Conservation (phyloP, 805 yeast genomes). For the Metschnikowia arizonensis region DNA sequence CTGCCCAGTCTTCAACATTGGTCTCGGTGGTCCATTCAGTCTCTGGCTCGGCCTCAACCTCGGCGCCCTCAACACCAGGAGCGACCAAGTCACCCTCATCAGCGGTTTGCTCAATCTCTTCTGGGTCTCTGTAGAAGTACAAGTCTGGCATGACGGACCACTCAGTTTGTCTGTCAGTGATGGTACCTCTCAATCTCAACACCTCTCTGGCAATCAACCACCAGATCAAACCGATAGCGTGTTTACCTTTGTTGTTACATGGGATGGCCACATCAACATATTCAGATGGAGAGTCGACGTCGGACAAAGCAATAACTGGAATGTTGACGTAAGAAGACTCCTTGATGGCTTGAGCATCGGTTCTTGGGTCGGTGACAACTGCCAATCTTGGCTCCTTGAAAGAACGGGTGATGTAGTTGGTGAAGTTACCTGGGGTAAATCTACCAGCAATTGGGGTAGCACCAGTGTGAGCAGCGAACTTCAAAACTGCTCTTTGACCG, state of each 20-base stretch:
- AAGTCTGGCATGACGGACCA: constrained; percentile 99
- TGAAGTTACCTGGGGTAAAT: constrained; percentile 99
- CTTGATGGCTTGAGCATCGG: constrained; percentile 99
- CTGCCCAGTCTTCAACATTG: constrained; percentile 65
- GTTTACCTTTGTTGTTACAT: constrained; percentile 99
- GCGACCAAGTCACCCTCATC: constrained; percentile 45
- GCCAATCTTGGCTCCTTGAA: constrained; percentile 99
- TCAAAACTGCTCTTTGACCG: constrained; percentile 99
- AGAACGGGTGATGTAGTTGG: constrained; percentile 99
- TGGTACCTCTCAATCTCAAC: constrained; percentile 95
- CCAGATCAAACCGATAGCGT: constrained; percentile 99
- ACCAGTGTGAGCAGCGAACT: constrained; percentile 99
- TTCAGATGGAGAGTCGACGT: constrained; percentile 97
- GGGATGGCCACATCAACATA: constrained; percentile 99
- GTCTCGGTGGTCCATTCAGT: constrained; percentile 55
- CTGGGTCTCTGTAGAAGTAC: constrained; percentile 99
- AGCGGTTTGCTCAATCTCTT: constrained; percentile 85
- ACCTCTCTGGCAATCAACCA: constrained; percentile 99
- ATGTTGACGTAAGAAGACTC: constrained; percentile 99
- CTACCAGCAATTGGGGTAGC: constrained; percentile 99
- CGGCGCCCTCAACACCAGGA: constrained; percentile 56
- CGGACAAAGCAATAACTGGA: constrained; percentile 98
- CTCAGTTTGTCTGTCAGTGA: constrained; percentile 92
- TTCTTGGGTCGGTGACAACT: constrained; percentile 99
- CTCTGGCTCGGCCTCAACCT: constrained; percentile 55